Evolutionary conservation across 441 rosid genomes (phyloP).

Genomic region (Erodium moschatum): DNA sequence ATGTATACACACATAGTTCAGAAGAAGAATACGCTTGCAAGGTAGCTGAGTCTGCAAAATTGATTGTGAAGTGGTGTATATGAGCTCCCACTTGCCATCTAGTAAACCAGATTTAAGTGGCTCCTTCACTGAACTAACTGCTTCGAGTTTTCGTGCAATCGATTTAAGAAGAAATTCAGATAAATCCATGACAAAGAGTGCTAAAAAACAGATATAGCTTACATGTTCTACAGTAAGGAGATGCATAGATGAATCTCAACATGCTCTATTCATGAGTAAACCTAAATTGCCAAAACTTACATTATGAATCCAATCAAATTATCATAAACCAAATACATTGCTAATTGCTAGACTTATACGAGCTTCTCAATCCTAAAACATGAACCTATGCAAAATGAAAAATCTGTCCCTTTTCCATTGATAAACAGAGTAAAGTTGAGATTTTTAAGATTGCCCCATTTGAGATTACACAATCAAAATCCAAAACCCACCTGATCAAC

Average conservation of each 20-base stretch:
- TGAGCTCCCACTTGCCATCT: constrained; percentile 90
- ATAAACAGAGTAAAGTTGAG: not conserved
- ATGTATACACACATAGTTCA: not conserved
- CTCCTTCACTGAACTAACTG: constrained; percentile 58
- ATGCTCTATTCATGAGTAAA: not conserved
- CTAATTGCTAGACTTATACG: not conserved
- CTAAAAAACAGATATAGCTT: no score
- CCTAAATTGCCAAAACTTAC: no score
- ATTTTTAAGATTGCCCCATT: not conserved
- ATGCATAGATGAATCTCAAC: not conserved
- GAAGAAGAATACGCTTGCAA: not conserved
- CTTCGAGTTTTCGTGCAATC: constrained; percentile 75
- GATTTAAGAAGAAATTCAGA: constrained; percentile 17
- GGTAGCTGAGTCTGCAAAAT: constrained; percentile 66
- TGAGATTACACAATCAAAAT: not conserved
- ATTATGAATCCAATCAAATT: not conserved
- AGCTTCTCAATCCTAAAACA: not conserved
- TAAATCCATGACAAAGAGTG: not conserved
- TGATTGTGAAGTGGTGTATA: constrained; percentile 78
- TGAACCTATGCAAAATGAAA: not conserved
- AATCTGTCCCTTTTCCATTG: not conserved
- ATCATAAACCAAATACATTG: not conserved
- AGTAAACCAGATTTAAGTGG: constrained; percentile 68
- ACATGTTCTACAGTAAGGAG: not conserved
- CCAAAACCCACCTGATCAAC: constrained; percentile 41